These are phyloP conservation scores for Cinnamomum micranthum DNA, from an alignment of 164 flowering plant species.

Conservation along the genomic window DNA sequence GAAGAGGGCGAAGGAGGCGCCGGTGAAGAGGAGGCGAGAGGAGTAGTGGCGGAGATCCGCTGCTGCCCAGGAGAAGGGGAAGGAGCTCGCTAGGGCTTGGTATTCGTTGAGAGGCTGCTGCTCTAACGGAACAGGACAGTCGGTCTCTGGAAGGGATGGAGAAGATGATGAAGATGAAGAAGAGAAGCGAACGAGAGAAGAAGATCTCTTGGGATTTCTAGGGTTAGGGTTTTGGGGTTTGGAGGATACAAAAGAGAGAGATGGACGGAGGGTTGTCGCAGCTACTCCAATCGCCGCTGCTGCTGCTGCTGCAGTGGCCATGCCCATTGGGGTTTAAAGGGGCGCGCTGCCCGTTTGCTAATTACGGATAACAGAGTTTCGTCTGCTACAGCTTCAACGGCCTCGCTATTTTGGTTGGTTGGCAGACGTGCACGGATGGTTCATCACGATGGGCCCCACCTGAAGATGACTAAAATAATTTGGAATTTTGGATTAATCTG, in stretches of 20 bases:
- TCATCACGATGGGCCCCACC: too few species aligned
- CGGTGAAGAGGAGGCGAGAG: conserved; percentile 48
- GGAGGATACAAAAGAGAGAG: neutral
- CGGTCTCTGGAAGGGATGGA: conserved; percentile 45
- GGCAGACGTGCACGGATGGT: too few species aligned
- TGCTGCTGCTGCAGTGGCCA: neutral
- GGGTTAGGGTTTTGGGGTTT: conserved; percentile 5
- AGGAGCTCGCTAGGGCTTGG: conserved; percentile 54
- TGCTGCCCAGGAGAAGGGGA: conserved; percentile 85
- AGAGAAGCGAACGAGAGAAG: neutral
- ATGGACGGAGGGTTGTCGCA: neutral
- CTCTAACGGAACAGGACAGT: conserved; percentile 86
- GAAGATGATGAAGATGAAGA: conserved; percentile 15
- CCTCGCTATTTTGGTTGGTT: too few species aligned
- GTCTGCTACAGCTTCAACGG: too few species aligned
- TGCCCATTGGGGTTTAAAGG: neutral
- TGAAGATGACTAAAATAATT: too few species aligned
- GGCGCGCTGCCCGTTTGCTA: too few species aligned
- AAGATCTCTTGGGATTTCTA: neutral
- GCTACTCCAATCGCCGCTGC: neutral
- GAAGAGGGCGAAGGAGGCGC: conserved; percentile 54
- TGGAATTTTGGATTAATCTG: neutral
- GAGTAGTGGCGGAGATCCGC: conserved; percentile 45
- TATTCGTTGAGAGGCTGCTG: conserved; percentile 89
- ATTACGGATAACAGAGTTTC: too few species aligned